Evolutionary conservation across 208 protist species (phyloP).

Genomic region (Leptomonas pyrrhocoris): DNA sequence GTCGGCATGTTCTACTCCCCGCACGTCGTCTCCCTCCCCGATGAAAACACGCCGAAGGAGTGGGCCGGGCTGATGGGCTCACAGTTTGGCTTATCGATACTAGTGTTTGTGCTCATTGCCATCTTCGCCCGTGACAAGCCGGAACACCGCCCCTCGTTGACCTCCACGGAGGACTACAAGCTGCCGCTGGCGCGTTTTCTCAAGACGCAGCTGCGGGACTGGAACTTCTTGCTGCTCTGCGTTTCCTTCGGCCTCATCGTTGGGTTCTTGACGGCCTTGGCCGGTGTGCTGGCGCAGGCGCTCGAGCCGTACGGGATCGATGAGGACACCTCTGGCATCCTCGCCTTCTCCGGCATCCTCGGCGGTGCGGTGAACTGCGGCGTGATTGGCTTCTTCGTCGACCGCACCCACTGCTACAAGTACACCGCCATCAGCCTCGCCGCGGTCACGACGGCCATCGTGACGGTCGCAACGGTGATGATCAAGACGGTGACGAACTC

Average conservation of each 20-base stretch:
- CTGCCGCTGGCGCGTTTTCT: conserved; percentile 25
- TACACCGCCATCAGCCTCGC: conserved; percentile 25
- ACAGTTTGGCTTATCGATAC: conserved; percentile 34
- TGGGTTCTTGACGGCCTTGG: conserved; percentile 43
- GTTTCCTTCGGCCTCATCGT: conserved; percentile 44
- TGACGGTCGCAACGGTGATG: conserved; percentile 20
- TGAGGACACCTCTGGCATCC: conserved; percentile 38
- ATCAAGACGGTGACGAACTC: conserved; percentile 12
- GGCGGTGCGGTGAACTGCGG: conserved; percentile 40
- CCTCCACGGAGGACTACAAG: conserved; percentile 26
- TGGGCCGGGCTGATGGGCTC: conserved; percentile 42
- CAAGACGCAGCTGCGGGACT: conserved; percentile 31
- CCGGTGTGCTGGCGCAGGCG: conserved; percentile 46
- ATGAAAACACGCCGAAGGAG: conserved; percentile 13
- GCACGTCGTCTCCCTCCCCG: conserved; percentile 41
- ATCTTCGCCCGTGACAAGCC: conserved; percentile 34
- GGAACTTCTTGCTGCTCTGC: conserved; percentile 39
- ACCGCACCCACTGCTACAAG: conserved; percentile 44
- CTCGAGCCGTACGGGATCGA: conserved; percentile 51
- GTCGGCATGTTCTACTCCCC: conserved; percentile 68
- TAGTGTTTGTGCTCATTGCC: conserved; percentile 28
- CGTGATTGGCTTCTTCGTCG: conserved; percentile 38
- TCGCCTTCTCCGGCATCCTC: conserved; percentile 55
- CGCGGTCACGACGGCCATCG: conserved; percentile 11
- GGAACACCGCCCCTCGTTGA: conserved; percentile 33